These are phyloP conservation scores for Gymnopilus dilepis DNA, from an alignment of 768 basidiomycete species.

Conservation along the genomic window DNA sequence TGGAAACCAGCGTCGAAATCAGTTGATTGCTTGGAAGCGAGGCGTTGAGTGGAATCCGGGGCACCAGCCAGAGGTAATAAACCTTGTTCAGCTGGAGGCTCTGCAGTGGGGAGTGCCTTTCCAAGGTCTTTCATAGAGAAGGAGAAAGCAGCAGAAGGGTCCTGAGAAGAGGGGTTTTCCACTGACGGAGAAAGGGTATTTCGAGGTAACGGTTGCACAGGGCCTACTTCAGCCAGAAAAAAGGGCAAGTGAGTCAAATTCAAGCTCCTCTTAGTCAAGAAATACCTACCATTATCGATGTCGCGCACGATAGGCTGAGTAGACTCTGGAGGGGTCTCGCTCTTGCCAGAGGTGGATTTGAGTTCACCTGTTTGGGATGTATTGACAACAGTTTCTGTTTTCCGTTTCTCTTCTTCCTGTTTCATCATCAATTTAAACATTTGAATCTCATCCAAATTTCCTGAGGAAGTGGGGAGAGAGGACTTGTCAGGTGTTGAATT, in stretches of 20 bases:
- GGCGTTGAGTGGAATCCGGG: conserved; percentile 17
- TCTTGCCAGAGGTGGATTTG: background rate
- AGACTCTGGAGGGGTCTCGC: background rate
- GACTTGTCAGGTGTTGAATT: conserved; percentile 1
- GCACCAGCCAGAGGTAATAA: conserved; percentile 11
- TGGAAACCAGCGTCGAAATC: conserved; percentile 41
- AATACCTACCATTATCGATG: background rate
- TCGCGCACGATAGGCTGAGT: background rate
- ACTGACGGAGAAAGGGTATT: background rate
- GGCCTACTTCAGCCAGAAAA: background rate
- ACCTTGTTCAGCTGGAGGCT: conserved; percentile 2
- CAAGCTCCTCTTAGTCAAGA: background rate
- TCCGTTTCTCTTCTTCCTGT: conserved; percentile 55
- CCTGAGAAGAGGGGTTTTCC: conserved; percentile 2
- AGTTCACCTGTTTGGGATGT: background rate
- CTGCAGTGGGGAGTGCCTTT: background rate
- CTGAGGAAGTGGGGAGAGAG: conserved; percentile 18
- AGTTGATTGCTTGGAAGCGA: conserved; percentile 23
- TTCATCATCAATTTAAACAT: conserved; percentile 86
- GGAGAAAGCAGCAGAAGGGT: background rate
- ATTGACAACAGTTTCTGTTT: background rate
- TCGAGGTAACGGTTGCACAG: background rate
- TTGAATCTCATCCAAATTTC: conserved; percentile 77
- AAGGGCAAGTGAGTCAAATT: background rate
- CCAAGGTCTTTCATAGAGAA: conserved; percentile 8